Percentiles rank a stretch among this genome's conserved stretches.
These are phyloP conservation scores for Panus rudis DNA, from an alignment of 768 basidiomycete species.

Conservation along the genomic window DNA sequence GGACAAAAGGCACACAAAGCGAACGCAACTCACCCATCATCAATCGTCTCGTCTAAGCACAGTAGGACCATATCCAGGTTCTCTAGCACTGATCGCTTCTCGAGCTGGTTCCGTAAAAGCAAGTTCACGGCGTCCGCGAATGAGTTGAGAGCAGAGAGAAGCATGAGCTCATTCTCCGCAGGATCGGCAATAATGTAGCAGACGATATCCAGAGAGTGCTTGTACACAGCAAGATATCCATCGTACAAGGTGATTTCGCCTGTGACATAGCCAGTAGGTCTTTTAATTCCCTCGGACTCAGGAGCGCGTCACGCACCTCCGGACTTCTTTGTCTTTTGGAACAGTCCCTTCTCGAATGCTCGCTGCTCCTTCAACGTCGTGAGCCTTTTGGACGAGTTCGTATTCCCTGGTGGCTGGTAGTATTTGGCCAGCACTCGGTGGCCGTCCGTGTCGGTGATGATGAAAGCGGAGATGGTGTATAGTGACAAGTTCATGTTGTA, in stretches of 20 bases:
- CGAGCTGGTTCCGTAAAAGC: constrained; percentile 84
- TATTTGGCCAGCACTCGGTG: constrained; percentile 95
- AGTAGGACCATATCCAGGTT: constrained; percentile 89
- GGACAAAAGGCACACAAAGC: not conserved
- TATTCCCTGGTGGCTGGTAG: constrained; percentile 68
- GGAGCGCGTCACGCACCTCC: constrained; percentile 53
- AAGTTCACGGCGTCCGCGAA: constrained; percentile 82
- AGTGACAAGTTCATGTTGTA: constrained; percentile 69
- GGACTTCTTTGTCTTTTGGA: constrained; percentile 91
- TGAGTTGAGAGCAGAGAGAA: constrained; percentile 75
- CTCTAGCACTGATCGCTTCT: constrained; percentile 92
- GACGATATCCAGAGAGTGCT: constrained; percentile 91
- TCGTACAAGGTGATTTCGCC: constrained; percentile 94
- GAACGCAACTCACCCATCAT: constrained; percentile 75
- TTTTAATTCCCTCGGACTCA: not conserved
- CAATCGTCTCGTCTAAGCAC: constrained; percentile 94
- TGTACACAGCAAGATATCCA: constrained; percentile 86
- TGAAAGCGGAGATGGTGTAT: constrained; percentile 79
- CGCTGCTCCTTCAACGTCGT: constrained; percentile 85
- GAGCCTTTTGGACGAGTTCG: constrained; percentile 51
- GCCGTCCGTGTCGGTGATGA: constrained; percentile 94
- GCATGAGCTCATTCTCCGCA: constrained; percentile 93
- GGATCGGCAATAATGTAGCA: constrained; percentile 89
- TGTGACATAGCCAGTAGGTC: constrained; percentile 21
- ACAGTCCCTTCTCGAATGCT: constrained; percentile 91